Percentiles rank a stretch among this genome's conserved stretches.
phyloP scores from a whole-genome alignment of 164 flowering plant species.

The Cinnamomum chago region DNA sequence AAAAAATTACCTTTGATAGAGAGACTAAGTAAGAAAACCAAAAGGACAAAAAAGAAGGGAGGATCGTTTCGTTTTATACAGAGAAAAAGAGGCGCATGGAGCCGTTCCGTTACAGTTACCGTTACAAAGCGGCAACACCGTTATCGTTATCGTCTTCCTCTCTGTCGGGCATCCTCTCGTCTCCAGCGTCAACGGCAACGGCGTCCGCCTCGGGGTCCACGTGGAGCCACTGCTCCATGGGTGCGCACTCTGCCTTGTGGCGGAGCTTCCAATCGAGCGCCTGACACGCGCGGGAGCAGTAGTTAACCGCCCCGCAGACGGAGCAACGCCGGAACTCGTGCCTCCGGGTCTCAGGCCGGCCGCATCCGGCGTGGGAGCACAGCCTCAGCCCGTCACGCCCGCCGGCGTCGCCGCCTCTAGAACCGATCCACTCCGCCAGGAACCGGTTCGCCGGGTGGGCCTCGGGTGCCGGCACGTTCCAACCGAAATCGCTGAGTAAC shows the following conservation, averaged over 20 bases:
- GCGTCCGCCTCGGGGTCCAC: slow-evolving; percentile 36
- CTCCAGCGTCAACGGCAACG: slow-evolving; percentile 15
- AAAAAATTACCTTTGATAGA: not conserved
- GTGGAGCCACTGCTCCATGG: slow-evolving; percentile 49
- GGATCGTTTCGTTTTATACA: not conserved
- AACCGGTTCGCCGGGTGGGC: slow-evolving; percentile 75
- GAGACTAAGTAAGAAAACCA: too few relatives aligned
- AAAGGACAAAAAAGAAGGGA: too few relatives aligned
- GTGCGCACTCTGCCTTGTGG: slow-evolving; percentile 72
- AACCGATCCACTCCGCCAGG: slow-evolving; percentile 66
- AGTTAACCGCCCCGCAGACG: slow-evolving; percentile 83
- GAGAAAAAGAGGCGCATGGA: not conserved
- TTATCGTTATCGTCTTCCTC: not conserved
- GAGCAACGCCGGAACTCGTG: slow-evolving; percentile 94
- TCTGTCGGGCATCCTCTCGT: not conserved
- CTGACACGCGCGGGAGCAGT: slow-evolving; percentile 95
- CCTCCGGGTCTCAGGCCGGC: slow-evolving; percentile 78
- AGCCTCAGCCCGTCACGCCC: slow-evolving; percentile 48
- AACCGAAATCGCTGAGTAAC: slow-evolving; percentile 82
- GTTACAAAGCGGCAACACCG: not conserved
- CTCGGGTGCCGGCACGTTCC: slow-evolving; percentile 79
- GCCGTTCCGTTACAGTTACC: not conserved
- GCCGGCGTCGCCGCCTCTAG: slow-evolving; percentile 28
- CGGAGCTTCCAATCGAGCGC: slow-evolving; percentile 92
- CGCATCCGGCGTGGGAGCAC: slow-evolving; percentile 82